Conservation (phyloP, 345 rosid species). For the Triadica sebifera region DNA sequence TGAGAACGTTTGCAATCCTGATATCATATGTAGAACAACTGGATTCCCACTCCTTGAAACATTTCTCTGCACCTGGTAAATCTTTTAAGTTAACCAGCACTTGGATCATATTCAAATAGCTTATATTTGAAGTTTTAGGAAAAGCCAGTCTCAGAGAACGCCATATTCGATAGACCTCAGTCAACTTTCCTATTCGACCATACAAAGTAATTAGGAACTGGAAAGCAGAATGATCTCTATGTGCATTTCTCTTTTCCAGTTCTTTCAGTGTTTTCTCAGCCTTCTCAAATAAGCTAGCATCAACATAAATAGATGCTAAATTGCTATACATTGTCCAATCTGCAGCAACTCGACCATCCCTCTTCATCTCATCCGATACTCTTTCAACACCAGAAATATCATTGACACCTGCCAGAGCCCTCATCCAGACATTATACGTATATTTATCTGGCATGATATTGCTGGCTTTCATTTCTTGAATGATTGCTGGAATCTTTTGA, state of each 20-base stretch:
- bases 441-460: slow-evolving; percentile 57
- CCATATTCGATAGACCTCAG: slow-evolving; percentile 87
- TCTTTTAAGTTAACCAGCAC: slow-evolving; percentile 81
- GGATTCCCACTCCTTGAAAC: slow-evolving; percentile 86
- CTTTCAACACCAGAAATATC: slow-evolving; percentile 81
- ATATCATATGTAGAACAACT: slow-evolving; percentile 67
- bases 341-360: slow-evolving; percentile 73
- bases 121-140: slow-evolving; percentile 65
- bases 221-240: slow-evolving; percentile 56
- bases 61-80: slow-evolving; percentile 84
- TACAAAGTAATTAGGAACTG: slow-evolving; percentile 82
- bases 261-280: slow-evolving; percentile 80
- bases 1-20: slow-evolving; percentile 64
- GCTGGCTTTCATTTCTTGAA: slow-evolving; percentile 82
- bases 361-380: slow-evolving; percentile 79
- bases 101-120: slow-evolving; percentile 91
- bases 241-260: slow-evolving; percentile 60
- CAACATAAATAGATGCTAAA: slow-evolving; percentile 76
- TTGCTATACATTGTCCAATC: slow-evolving; percentile 97
- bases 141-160: slow-evolving; percentile 84
- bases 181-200: slow-evolving; percentile 62
- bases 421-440: slow-evolving; percentile 93
- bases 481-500: slow-evolving; percentile 57
- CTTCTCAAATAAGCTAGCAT: slow-evolving; percentile 60
- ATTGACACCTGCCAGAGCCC: slow-evolving; percentile 69